These are phyloP conservation scores for Myxozyma sirexii DNA, from an alignment of 805 yeast genomes.

Conservation along the genomic window DNA sequence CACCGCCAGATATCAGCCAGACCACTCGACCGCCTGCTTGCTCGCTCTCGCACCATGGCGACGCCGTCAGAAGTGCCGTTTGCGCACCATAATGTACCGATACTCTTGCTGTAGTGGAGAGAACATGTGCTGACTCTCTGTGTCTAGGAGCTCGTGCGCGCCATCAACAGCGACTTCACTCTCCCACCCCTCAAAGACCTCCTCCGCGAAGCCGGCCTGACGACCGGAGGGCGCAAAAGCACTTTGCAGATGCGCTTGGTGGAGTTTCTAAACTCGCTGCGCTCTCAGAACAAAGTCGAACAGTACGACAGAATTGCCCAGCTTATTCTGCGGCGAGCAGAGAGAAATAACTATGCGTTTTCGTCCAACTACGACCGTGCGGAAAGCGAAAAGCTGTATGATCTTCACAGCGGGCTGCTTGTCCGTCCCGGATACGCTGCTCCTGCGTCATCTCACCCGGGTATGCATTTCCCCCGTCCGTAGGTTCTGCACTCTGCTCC, in stretches of 20 bases:
- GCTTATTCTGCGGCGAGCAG: conserved; percentile 14
- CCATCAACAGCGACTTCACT: conserved; percentile 33
- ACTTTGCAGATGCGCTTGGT: conserved; percentile 60
- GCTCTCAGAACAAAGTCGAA: neutral
- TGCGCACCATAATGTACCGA: neutral
- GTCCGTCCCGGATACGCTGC: no score
- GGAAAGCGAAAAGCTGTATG: no score
- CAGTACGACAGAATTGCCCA: conserved; percentile 8
- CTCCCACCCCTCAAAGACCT: conserved; percentile 41
- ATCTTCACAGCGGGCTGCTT: no score
- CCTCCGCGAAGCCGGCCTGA: conserved; percentile 47
- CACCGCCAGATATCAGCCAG: neutral
- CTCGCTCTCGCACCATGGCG: neutral
- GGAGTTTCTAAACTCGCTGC: conserved; percentile 44
- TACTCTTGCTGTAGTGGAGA: neutral
- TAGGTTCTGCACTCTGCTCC: no score
- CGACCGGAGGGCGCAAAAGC: conserved; percentile 61
- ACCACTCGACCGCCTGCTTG: neutral
- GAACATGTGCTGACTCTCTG: neutral
- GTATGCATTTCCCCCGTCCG: neutral
- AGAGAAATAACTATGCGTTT: no score
- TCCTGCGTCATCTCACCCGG: neutral
- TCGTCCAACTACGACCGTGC: no score
- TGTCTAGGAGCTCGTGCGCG: conserved; percentile 25
- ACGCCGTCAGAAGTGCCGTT: conserved; percentile 6